Evolutionary conservation across 768 basidiomycete species (phyloP), one percentile per base, ranked within the genome.

Genomic region (Lyophyllum atratum): DNA sequence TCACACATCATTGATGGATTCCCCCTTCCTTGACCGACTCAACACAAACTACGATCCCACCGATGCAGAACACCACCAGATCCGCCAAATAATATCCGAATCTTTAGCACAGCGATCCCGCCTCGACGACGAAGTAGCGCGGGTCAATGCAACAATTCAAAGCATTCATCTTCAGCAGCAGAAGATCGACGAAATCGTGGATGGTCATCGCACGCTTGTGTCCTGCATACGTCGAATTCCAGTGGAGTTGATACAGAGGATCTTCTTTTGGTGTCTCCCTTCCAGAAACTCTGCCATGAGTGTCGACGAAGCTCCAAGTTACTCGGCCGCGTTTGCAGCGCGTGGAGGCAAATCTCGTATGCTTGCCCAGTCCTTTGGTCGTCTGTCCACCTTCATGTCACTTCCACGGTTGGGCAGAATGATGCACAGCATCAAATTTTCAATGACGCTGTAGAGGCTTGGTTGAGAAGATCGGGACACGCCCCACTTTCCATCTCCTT

Each of bases 401-500:
- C 54, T 24, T 22, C 22, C 10, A 6, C 19, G 29, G 10, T 19
- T 19, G 25, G 2, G 21, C 37, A 7, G 7, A n/a, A 47, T 37
- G 42, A 17, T 17, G 21, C 21, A 4, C 43, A 39, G 37, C 51
- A 29, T 10, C 44, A n/a, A 24, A 6, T 40, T 15, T 29, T 22
- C 17, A 43, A 5, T 29, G 51, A 45, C 4, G 56, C 34, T 3
- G 46, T 53, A 9, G 17, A 17, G n/a, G 39, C 51, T 3, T 58
- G 56, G 56, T 29, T 58, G 17, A 21, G 29, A 19, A 45, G 31
- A 22, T 58, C 56, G 8, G 56, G 45, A 21, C 3, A 22, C 3
- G 25, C 47, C 26, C 56, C 45, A 34, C 51, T 52, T 11, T 58
- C 56, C 8, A 39, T 57, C 33, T 57, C 56, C 7, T 24, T 51